Evolutionary conservation across 306 rosid genomes (phyloP), one percentile per base, ranked within the genome.

Genomic region (Pachyrhizus erosus): DNA sequence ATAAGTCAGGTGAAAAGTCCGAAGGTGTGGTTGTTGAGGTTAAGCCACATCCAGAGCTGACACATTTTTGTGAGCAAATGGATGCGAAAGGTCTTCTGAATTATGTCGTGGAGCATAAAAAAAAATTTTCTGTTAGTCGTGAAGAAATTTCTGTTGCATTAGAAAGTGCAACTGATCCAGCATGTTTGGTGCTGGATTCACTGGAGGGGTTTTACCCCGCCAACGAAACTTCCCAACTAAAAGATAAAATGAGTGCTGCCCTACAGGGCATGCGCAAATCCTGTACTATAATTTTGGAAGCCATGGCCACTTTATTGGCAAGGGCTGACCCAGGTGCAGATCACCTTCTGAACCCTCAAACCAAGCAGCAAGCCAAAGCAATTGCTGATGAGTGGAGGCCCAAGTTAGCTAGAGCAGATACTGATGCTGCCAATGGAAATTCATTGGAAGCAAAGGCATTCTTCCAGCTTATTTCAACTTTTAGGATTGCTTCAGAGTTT

Each of bases 381-480:
- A 91, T 93, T 89, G 94, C 96, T 91, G 91, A 91, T 87, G 96
- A 86, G 92, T 93, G 97, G 97, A 88, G 85, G 88, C 89, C 89
- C 87, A 86, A 87, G 91, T 88, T 93, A 91, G 88, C 89, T 89
- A 81, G 85, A 78, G 86, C 88, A 75, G 88, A 80, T 87, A 88
- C 12, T 87, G 91, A 89, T 88, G 92, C 91, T 90, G 93, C 97
- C 96, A 91, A 91, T 93, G 96, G 94, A 83, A 84, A 84, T 77
- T 88, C 96, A 90, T 86, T 93, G 92, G 96, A 91, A 90, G 92
- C 90, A 88, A 91, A 93, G 89, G 97, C 97, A 82, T 93, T 91
- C 84, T 90, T 93, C 90, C 96, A 86, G 89, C 91, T 91, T 80
- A 89, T 93, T 31, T 89, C 94, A 55, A 85, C 92, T 83, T 93